Conservation (phyloP, 306 rosid species). For the Acmispon strigosus region DNA sequence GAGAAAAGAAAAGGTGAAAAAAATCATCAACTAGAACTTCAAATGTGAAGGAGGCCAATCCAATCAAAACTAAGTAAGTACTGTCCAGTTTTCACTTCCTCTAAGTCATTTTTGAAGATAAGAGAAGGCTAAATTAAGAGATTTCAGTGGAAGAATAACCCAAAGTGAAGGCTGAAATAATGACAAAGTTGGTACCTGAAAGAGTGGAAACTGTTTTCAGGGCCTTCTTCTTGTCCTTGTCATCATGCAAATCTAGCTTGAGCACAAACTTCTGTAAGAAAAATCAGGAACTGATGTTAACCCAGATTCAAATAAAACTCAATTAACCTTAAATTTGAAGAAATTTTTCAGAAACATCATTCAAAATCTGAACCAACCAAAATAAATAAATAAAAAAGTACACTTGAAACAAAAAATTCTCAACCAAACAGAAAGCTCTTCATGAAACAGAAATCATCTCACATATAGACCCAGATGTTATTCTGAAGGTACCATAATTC, state of each 20-base stretch:
- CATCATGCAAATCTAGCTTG: conserved; percentile 72
- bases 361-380: conserved; percentile 5
- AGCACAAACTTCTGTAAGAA: conserved; percentile 65
- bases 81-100: neutral
- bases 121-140: neutral
- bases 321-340: neutral
- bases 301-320: neutral
- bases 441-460: neutral
- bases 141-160: neutral
- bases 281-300: conserved; percentile 25
- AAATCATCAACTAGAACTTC: too few species aligned
- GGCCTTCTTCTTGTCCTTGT: conserved; percentile 87
- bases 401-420: neutral
- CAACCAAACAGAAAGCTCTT: neutral
- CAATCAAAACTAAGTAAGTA: neutral
- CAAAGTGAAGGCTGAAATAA: neutral
- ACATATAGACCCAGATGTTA: neutral
- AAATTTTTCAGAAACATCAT: neutral
- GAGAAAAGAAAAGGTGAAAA: neutral
- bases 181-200: conserved; percentile 43
- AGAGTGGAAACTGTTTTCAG: conserved; percentile 76
- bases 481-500: conserved; percentile 17
- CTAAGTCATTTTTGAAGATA: neutral
- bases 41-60: neutral
- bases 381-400: neutral